Base-by-base conservation (phyloP, 1,284 basidiomycete species). In the Fomes fomentarius region DNA sequence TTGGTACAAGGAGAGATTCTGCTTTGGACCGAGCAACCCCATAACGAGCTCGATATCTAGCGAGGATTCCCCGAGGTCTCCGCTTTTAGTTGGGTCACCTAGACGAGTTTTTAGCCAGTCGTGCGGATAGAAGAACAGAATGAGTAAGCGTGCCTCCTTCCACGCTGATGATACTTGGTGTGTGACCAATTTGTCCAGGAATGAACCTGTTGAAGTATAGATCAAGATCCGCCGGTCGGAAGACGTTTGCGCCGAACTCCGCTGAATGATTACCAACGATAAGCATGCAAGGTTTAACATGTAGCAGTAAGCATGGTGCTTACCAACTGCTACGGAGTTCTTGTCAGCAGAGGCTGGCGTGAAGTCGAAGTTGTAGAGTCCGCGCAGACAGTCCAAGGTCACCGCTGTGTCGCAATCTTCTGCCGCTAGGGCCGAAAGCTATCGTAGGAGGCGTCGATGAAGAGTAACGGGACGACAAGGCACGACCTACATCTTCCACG, bases 1-100 rank as follows among this genome's bases (percentile, higher is more conserved):
- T 17, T 59, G 49, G 30, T 50, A 54, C n/a, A 59, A 24, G 11
- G 28, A 25, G 79, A 48, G 81, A 76, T 28, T 74, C 76, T 24
- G 74, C 64, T 72, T 64, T 2, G 62, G 67, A 51, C 78, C 78
- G 9, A 77, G 60, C 11, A 82, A 68, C 11, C 62, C 64, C 72
- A 82, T 80, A 9, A 66, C 70, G 57, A 80, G 81, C 60, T 83
- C 66, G 4, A 83, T 64, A 54, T 82, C 82, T 10, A 85, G 73
- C 56, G 81, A 68, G 24, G 76, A 76, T 62, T 85, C 84, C 43
- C 71, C 76, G 46, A 79, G 61, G 77, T 78, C 56, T 70, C 58
- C 55, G 78, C 71, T 6, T 78, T 65, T 52, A 79, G 77, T 12
- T 66, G 63, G 43, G 71, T 49, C 33, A 41, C 26, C 25, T 45